Conservation (phyloP, 495 filamentous ascomycete species). For the Polyplosphaeria fusca region DNA sequence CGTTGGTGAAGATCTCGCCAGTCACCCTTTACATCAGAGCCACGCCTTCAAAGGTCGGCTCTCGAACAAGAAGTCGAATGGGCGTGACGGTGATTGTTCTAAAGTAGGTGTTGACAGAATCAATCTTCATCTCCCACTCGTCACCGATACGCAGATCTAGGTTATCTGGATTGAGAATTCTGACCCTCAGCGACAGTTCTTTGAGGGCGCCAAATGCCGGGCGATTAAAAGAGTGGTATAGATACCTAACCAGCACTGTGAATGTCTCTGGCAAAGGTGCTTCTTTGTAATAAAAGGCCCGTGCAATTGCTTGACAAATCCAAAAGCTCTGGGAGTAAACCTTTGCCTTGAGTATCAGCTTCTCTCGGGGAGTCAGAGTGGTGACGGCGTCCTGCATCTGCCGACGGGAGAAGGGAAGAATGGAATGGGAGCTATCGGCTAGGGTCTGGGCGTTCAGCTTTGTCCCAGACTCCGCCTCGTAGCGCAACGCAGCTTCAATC, state of each 20-base stretch:
- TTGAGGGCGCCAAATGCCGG: no score
- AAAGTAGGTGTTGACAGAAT: neutral
- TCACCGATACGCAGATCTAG: neutral
- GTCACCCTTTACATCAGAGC: no score
- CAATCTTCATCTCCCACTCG: neutral
- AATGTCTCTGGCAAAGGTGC: conserved; percentile 60
- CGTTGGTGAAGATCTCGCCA: no score
- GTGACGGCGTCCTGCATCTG: conserved; percentile 56
- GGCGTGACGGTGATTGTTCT: neutral
- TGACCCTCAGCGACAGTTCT: no score
- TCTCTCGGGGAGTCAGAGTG: conserved; percentile 51
- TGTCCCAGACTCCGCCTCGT: conserved; percentile 58
- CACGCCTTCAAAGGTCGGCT: no score
- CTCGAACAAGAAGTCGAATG: neutral
- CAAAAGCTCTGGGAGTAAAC: conserved; percentile 49
- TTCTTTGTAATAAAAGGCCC: conserved; percentile 72
- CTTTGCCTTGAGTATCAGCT: conserved; percentile 25
- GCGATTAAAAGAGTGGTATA: no score
- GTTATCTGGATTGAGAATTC: no score
- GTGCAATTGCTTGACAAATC: conserved; percentile 67
- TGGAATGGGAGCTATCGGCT: neutral
- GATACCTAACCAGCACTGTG: no score
- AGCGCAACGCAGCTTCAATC: conserved; percentile 74
- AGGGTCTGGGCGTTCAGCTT: conserved; percentile 47
- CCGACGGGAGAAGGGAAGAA: conserved; percentile 61